Conservation (phyloP, 805 yeast species). For the Blastobotrys chiropterorum region DNA sequence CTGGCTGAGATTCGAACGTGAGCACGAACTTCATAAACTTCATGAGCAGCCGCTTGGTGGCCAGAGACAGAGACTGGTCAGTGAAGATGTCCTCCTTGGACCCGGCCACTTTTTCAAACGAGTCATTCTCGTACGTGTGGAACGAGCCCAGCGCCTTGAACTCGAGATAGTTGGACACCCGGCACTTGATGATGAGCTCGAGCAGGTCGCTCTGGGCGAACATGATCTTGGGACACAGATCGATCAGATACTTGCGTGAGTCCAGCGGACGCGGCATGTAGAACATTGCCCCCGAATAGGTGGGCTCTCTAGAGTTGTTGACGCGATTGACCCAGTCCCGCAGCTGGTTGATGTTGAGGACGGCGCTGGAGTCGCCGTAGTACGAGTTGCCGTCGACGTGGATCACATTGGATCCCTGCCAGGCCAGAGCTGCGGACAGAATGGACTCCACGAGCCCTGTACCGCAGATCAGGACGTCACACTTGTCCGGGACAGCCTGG, state of each 20-base stretch:
- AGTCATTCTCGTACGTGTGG: constrained; percentile 91
- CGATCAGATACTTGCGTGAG: constrained; percentile 78
- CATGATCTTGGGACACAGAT: constrained; percentile 76
- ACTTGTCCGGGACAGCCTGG: constrained; percentile 41
- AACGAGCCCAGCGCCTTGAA: constrained; percentile 83
- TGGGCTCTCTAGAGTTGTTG: constrained; percentile 31
- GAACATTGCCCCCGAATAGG: constrained; percentile 63
- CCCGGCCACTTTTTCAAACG: constrained; percentile 77
- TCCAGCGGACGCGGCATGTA: constrained; percentile 67
- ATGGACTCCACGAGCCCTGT: constrained; percentile 88
- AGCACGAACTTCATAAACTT: constrained; percentile 83
- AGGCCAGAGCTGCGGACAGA: constrained; percentile 87
- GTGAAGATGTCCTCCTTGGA: constrained; percentile 92
- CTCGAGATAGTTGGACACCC: constrained; percentile 87
- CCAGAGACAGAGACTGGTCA: constrained; percentile 67
- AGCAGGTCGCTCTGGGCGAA: constrained; percentile 88
- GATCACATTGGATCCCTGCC: constrained; percentile 96
- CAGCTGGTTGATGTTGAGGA: constrained; percentile 79
- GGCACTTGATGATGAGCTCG: constrained; percentile 67
- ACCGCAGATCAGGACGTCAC: constrained; percentile 87
- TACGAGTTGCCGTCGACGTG: constrained; percentile 81
- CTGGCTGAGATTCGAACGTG: constrained; percentile 55
- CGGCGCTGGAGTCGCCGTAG: constrained; percentile 86
- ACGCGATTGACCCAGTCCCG: constrained; percentile 76
- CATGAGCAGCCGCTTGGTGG: constrained; percentile 81